Percentiles rank a stretch among this genome's conserved stretches.
phyloP scores from a whole-genome alignment of 805 yeast species.

The Kodamaea nitidulidarum region DNA sequence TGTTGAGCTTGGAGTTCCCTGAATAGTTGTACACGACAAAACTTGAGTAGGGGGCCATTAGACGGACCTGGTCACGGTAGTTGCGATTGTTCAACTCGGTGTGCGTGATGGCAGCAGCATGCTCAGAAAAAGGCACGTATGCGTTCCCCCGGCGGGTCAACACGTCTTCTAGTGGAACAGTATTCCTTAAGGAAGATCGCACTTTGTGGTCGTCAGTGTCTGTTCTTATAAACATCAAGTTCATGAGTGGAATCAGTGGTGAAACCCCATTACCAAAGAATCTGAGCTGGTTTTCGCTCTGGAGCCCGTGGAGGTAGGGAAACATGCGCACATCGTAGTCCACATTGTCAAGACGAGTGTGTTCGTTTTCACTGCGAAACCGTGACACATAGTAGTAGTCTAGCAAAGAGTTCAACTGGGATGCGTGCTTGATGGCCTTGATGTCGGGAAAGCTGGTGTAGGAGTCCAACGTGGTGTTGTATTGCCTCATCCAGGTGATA shows the following conservation, averaged over 20 bases:
- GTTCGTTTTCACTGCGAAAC: background rate
- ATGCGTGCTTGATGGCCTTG: conserved; percentile 8
- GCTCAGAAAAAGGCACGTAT: conserved; percentile 6
- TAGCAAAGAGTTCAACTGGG: conserved; percentile 7
- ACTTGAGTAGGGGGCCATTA: conserved; percentile 31
- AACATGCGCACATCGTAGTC: conserved; percentile 18
- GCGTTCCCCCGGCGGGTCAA: conserved; percentile 7
- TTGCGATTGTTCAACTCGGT: conserved; percentile 27
- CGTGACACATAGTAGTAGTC: conserved; percentile 11
- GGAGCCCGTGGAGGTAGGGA: conserved; percentile 35
- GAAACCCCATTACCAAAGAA: conserved; percentile 19
- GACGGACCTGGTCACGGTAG: conserved; percentile 24
- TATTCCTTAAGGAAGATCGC: conserved; percentile 6
- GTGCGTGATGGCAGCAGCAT: background rate
- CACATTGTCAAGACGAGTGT: background rate
- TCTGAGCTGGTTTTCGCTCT: conserved; percentile 21
- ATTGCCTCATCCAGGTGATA: conserved; percentile 11
- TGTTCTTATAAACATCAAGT: conserved; percentile 13
- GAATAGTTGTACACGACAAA: conserved; percentile 30
- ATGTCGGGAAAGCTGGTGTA: conserved; percentile 9
- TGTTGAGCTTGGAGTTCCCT: conserved; percentile 6
- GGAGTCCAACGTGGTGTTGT: conserved; percentile 10
- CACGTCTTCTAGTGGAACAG: conserved; percentile 10
- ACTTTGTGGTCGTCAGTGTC: background rate
- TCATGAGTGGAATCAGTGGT: conserved; percentile 9